Percentiles rank a stretch among this genome's conserved stretches.
phyloP scores from a whole-genome alignment of 768 basidiomycete species.

The Sutorius australiensis region DNA sequence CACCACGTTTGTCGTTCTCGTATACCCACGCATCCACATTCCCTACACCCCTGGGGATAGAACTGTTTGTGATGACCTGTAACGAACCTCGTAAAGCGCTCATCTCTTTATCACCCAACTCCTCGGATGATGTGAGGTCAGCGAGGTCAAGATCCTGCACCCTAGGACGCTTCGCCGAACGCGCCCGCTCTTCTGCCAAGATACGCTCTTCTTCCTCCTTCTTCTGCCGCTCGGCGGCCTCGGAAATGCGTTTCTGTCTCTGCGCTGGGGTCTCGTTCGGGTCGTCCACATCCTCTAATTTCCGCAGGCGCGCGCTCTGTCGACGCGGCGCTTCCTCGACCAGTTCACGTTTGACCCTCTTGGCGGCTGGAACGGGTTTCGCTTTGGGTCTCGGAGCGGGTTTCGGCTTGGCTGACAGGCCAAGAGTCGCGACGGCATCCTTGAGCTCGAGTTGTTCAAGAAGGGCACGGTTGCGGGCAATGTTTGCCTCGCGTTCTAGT shows the following conservation, averaged over 20 bases:
- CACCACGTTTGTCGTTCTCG: conserved; percentile 44
- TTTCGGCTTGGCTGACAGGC: conserved; percentile 40
- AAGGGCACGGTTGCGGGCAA: conserved; percentile 73
- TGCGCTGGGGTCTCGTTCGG: conserved; percentile 63
- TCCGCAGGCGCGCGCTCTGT: conserved; percentile 60
- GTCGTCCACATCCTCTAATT: conserved; percentile 38
- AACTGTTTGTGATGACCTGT: conserved; percentile 34
- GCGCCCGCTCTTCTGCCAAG: conserved; percentile 57
- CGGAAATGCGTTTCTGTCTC: conserved; percentile 64
- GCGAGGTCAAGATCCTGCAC: conserved; percentile 60
- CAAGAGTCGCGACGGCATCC: conserved; percentile 48
- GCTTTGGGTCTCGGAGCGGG: conserved; percentile 39
- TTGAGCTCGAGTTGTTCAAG: conserved; percentile 69
- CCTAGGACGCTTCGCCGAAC: conserved; percentile 64
- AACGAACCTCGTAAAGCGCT: conserved; percentile 45
- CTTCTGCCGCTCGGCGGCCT: conserved; percentile 51
- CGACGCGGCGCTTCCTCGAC: conserved; percentile 50
- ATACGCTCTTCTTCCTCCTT: conserved; percentile 61
- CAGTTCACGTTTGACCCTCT: conserved; percentile 50
- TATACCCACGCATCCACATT: conserved; percentile 52
- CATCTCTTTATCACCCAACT: conserved; percentile 43
- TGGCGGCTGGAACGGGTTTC: conserved; percentile 61
- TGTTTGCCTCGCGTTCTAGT: conserved; percentile 73
- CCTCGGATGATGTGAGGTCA: conserved; percentile 48
- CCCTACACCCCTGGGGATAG: conserved; percentile 37